Evolutionary conservation across 2,329 filamentous ascomycete genomes (phyloP), one percentile per base, ranked within the genome.

Genomic region (Aspergillus candidus): DNA sequence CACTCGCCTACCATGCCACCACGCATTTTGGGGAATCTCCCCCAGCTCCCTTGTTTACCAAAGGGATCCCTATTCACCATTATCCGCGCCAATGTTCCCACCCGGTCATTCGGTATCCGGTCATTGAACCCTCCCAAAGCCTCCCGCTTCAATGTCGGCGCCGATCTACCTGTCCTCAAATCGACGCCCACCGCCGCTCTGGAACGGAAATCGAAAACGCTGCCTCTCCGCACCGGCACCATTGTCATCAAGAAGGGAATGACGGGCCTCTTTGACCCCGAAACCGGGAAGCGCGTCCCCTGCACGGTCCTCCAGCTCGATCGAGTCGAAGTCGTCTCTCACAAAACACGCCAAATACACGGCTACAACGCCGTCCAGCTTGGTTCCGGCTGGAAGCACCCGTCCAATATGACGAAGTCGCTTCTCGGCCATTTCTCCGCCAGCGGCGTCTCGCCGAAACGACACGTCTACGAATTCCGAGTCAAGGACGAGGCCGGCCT

Each of bases 321-420:
- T 68, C 78, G 88, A 58, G 89, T 94, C 49, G 86, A 97, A 70
- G 89, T 96, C 7, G 74, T 96, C 32, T 83, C 84, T 47, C 84
- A 87, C 71, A 96, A 95, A 77, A 93, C 88, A 51, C 73, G 82
- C 30, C 74, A 82, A 51, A 74, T 77, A 61, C 83, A 97, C 66
- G 93, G 93, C 14, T 98, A 98, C 72, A 96, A 80, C 76, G 93
- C 91, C 12, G 89, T 97, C 11, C 90, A 96, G 71, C 72, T 98
- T 35, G 93, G 93, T 14, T 73, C 79, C 38, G 93, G 93, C 3
- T 78, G 79, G 63, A 85, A 84, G 63, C 79, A 84, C 48, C 72
- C 85, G 17, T 75, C 74, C 49, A 95, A 94, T 64, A 80, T 93
- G 34, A 84, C 83, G n/a, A 80, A 86, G 58, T 85, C 93, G 3